Base-by-base conservation (phyloP, 352 stramenopile species). In the Globisporangium solare region DNA sequence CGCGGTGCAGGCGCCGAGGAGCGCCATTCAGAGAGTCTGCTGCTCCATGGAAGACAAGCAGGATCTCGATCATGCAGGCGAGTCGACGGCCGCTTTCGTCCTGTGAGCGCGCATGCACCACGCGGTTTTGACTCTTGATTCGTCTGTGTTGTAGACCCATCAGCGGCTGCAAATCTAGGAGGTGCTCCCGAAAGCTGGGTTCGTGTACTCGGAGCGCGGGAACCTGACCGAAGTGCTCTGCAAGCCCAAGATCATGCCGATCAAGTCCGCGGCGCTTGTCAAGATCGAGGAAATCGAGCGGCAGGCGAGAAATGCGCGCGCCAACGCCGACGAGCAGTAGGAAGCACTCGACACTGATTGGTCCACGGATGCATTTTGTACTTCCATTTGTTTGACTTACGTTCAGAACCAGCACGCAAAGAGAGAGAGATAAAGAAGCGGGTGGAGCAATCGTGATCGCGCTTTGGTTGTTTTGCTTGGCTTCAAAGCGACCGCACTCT, bases 171-270 rank as follows among this genome's bases (percentile, higher is more conserved):
- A 89, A 62, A 75, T 95, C 56, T 73, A 93, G 47, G 85, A 96
- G 51, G 84, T 94, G 47, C 65, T 95, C 10, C 86, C 88, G 7
- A 94, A 94, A 65, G 74, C 80, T 8, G 88, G 88, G n/a, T 76
- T 96, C 7, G 86, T 96, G 49, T 94, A 92, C 68, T 96, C 88
- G 31, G 86, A 96, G 61, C 76, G 79, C 32, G 79, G 81, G n/a
- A 90, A 92, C 56, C 54, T 95, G 31, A 92, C 73, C 0, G 83
- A 95, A 58, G 73, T 94, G 58, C 64, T 96, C 21, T 96, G 88
- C 67, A 96, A 96, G 40, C 88, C 88, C 17, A 96, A 96, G 64
- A 91, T 95, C 49, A 62, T 97, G 61, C 84, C 88, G 3, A 93
- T 97, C 67, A 95, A 96, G 67, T 94, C 80, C 20, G 76, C 84